Percentiles rank a stretch among this genome's conserved stretches.
These are phyloP conservation scores for Sutorius eximius DNA, from an alignment of 1,284 basidiomycete genomes.

Conservation along the genomic window DNA sequence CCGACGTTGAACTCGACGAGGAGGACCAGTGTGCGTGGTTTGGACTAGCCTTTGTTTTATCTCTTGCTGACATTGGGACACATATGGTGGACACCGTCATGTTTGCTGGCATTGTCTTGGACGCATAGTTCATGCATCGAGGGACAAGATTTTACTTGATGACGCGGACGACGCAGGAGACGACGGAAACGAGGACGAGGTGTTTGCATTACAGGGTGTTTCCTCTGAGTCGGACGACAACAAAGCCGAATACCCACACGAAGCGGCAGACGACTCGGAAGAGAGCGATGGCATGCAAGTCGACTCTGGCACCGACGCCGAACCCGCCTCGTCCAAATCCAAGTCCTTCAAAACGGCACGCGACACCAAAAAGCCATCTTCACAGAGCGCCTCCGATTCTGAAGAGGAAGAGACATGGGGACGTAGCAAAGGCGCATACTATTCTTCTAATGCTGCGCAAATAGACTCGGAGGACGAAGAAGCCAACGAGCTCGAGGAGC, in stretches of 20 bases:
- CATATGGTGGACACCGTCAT: not conserved
- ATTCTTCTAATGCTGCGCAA: constrained; percentile 79
- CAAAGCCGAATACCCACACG: constrained; percentile 43
- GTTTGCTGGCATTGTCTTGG: not conserved
- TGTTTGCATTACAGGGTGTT: constrained; percentile 34
- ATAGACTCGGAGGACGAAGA: constrained; percentile 85
- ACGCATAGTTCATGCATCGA: constrained; percentile 59
- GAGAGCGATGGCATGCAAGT: constrained; percentile 53
- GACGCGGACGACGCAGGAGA: constrained; percentile 43
- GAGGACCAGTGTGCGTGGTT: constrained; percentile 68
- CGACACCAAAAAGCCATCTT: constrained; percentile 35
- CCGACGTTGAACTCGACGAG: constrained; percentile 72
- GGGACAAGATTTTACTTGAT: constrained; percentile 80
- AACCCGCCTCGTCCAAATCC: constrained; percentile 26
- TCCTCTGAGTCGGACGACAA: constrained; percentile 48
- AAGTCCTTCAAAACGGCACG: constrained; percentile 35
- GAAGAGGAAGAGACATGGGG: constrained; percentile 82
- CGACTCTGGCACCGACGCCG: constrained; percentile 38
- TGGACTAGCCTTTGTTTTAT: not conserved
- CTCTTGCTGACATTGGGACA: constrained; percentile 1
- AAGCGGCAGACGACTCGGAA: constrained; percentile 45
- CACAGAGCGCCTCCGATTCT: constrained; percentile 36
- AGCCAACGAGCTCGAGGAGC: constrained; percentile 82
- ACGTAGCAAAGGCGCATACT: constrained; percentile 73
- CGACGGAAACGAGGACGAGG: constrained; percentile 59